Evolutionary conservation across 495 filamentous ascomycete genomes (phyloP).

Genomic region (Penicillium bovifimosum): DNA sequence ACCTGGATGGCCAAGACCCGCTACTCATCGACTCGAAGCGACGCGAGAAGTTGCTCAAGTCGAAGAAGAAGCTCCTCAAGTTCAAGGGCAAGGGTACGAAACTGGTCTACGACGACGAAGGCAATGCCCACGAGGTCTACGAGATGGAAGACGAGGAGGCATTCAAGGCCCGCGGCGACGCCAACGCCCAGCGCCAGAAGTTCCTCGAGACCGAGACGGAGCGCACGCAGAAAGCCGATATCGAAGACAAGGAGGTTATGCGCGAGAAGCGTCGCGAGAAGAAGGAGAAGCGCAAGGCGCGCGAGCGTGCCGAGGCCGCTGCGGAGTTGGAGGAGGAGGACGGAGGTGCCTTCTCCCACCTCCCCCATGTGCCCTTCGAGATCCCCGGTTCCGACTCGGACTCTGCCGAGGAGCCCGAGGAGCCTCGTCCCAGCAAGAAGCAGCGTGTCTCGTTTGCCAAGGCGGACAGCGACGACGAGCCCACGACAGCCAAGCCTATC

Average conservation of each 20-base stretch:
- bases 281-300: constrained; percentile 75
- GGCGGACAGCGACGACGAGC: constrained; percentile 36
- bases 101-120: constrained; percentile 89
- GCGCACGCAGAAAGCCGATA: constrained; percentile 70
- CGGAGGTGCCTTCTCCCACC: constrained; percentile 38
- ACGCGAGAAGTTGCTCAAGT: constrained; percentile 83
- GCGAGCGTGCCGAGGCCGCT: constrained; percentile 55
- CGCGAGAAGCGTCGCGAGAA: constrained; percentile 80
- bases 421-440: constrained; percentile 39
- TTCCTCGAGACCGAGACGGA: constrained; percentile 71
- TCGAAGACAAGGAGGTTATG: constrained; percentile 71
- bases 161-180: constrained; percentile 68
- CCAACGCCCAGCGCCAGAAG: constrained; percentile 63
- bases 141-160: constrained; percentile 77
- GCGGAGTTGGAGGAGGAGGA: constrained; percentile 33
- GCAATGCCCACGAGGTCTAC: constrained; percentile 75
- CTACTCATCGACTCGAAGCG: constrained; percentile 88
- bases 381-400: constrained; percentile 13
- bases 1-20: constrained; percentile 52
- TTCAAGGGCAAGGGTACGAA: constrained; percentile 79
- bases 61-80: constrained; percentile 89
- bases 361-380: constrained; percentile 33
- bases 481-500: constrained; percentile 48
- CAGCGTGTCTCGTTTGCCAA: constrained; percentile 34
- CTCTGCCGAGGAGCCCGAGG: constrained; percentile 28